Evolutionary conservation across 352 stramenopile genomes (phyloP), one percentile per base, ranked within the genome.

Genomic region (Globisporangium uncinulatum): DNA sequence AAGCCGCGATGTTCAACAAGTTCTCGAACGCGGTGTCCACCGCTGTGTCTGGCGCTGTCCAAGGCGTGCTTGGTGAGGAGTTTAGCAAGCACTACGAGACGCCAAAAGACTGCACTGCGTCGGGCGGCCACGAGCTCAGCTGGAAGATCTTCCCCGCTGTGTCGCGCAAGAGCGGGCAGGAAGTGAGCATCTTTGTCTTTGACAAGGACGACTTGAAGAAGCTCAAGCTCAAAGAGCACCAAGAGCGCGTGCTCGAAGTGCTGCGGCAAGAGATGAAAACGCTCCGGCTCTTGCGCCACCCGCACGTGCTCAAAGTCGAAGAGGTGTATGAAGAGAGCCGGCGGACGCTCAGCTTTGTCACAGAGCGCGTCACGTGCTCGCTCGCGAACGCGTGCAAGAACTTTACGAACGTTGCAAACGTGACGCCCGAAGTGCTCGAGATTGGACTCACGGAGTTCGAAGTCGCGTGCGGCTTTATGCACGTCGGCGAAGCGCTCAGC

Each of bases 351-450:
- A 88, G 83, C 50, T 97, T 97, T 65, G 89, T 96, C 37, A 96
- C 89, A 5, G 89, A 97, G 63, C 85, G 87, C 36, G 73, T 97
- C 47, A 92, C 79, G 20, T 97, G 87, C 66, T 97, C 89, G 51
- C 71, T 97, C 42, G 87, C 86, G 37, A 95, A 97, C 60, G 89
- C 89, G 48, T 87, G 86, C 66, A 94, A 95, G 63, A 90, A 96
- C 66, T 92, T 94, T 55, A 83, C 67, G 20, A 95, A 96, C 66
- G 69, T 93, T 13, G 65, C 71, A 62, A 92, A 93, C 65, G 79
- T 96, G 34, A 93, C 81, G 32, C 86, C 83, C 32, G 85, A 95
- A 36, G 82, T 96, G 56, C 66, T 94, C 20, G 84, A 95, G 70
- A 93, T 94, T 65, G 83, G 82, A 0, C 71, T 96, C 24, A 91